phyloP scores from a whole-genome alignment of 2,329 filamentous ascomycete species.

The Epichloe gansuensis region DNA sequence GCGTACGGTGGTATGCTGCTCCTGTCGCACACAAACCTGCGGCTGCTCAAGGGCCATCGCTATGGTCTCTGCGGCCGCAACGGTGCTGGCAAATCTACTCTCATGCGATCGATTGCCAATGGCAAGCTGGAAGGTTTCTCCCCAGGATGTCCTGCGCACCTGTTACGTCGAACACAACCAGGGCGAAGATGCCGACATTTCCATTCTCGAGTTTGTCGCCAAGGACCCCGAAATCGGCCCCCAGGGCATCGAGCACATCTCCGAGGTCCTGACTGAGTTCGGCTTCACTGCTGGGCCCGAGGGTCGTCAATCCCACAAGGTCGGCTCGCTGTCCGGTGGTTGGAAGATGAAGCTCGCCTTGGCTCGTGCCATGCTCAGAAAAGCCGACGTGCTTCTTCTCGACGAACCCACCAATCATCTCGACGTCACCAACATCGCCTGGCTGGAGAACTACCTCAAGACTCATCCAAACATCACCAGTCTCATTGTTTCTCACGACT shows the following conservation, averaged over 20 bases:
- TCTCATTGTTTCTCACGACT: conserved; percentile 97
- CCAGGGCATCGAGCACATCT: conserved; percentile 70
- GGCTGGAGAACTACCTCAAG: conserved; percentile 92
- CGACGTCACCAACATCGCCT: conserved; percentile 90
- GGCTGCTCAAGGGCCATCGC: conserved; percentile 88
- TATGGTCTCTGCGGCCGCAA: conserved; percentile 97
- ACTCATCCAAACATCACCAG: conserved; percentile 93
- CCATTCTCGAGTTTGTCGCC: conserved; percentile 82
- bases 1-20: conserved; percentile 97
- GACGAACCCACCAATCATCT: conserved; percentile 99
- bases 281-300: conserved; percentile 87
- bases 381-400: conserved; percentile 87
- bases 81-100: conserved; percentile 95
- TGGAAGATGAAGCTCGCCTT: conserved; percentile 99
- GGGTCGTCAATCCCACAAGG: conserved; percentile 76
- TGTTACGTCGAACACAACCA: conserved; percentile 99
- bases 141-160: conserved; percentile 82
- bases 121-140: conserved; percentile 92
- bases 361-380: conserved; percentile 91
- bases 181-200: conserved; percentile 92
- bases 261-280: conserved; percentile 74
- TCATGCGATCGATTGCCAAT: conserved; percentile 92
- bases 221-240: conserved; percentile 79
- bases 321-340: conserved; percentile 90
- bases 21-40: conserved; percentile 88